phyloP scores from a whole-genome alignment of 371 early-diverging fungal genomes.

The Rhizopus sp. region DNA sequence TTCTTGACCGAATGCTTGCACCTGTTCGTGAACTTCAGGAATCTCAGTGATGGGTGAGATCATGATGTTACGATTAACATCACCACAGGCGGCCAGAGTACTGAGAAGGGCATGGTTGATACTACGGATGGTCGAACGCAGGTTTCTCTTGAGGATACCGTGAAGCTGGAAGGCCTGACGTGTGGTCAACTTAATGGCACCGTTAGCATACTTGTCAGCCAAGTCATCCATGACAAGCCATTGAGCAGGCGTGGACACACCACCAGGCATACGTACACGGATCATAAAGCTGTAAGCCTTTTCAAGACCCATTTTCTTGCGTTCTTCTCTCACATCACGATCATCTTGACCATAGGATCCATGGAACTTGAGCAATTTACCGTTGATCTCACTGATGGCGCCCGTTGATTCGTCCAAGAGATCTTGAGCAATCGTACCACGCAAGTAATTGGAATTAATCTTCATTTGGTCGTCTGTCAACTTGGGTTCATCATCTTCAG shows the following conservation, averaged over 20 bases:
- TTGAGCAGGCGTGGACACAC: constrained; percentile 83
- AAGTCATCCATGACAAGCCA: constrained; percentile 92
- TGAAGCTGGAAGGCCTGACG: constrained; percentile 96
- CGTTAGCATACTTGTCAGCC: constrained; percentile 80
- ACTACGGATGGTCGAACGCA: constrained; percentile 83
- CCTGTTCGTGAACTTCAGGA: constrained; percentile 77
- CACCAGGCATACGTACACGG: constrained; percentile 92
- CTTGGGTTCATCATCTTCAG: constrained; percentile 69
- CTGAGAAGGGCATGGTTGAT: constrained; percentile 88
- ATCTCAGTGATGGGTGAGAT: constrained; percentile 83
- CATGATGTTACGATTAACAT: constrained; percentile 96
- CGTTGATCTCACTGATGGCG: constrained; percentile 82
- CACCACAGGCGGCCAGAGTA: constrained; percentile 95
- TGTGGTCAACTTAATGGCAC: constrained; percentile 90
- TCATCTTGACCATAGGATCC: constrained; percentile 96
- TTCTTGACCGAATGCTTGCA: constrained; percentile 69
- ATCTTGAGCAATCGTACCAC: constrained; percentile 89
- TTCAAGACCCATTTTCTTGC: constrained; percentile 84
- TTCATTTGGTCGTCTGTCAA: constrained; percentile 90
- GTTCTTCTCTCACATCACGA: constrained; percentile 87
- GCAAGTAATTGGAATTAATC: constrained; percentile 83
- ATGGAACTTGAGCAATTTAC: constrained; percentile 93
- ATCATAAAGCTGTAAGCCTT: constrained; percentile 96
- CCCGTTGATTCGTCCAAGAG: constrained; percentile 85
- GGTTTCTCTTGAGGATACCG: constrained; percentile 88